Percentiles rank a stretch among this genome's conserved stretches.
Evolutionary conservation across 2,329 filamentous ascomycete genomes (phyloP).

Genomic region (Fusarium clavum): DNA sequence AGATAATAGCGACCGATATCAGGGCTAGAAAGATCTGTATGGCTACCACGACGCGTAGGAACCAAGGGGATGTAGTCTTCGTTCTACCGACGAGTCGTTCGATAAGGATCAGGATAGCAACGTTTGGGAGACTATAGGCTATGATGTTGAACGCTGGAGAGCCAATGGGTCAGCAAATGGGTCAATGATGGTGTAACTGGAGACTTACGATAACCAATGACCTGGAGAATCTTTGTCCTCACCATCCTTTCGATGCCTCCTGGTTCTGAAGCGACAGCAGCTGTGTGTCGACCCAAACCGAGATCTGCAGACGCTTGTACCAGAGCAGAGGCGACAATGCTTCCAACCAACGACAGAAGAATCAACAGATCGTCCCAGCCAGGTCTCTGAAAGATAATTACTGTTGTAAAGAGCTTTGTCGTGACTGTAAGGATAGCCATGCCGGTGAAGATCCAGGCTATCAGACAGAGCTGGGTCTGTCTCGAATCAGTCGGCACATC

Average conservation of each 20-base stretch:
- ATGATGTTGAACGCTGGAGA: constrained; percentile 16
- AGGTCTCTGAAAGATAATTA: constrained; percentile 3
- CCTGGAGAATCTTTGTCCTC: background rate
- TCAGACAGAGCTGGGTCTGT: background rate
- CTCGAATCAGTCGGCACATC: constrained; percentile 3
- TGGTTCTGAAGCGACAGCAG: constrained; percentile 6
- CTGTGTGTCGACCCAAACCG: constrained; percentile 12
- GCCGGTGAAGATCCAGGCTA: constrained; percentile 15
- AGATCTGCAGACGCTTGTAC: constrained; percentile 7
- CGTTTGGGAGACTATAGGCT: constrained; percentile 22
- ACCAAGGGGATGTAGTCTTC: background rate
- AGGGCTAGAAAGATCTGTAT: constrained; percentile 3
- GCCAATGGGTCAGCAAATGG: background rate
- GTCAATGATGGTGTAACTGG: fast-evolving
- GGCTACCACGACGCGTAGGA: constrained; percentile 3
- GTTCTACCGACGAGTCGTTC: constrained; percentile 20
- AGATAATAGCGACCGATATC: constrained; percentile 10
- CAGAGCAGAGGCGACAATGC: constrained; percentile 7
- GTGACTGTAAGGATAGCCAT: constrained; percentile 6
- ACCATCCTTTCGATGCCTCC: constrained; percentile 1
- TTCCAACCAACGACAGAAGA: constrained; percentile 2
- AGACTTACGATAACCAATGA: constrained; percentile 10
- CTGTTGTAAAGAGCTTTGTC: constrained; percentile 9
- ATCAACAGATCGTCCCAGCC: constrained; percentile 27
- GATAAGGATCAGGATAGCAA: constrained; percentile 30